A percentile compares a stretch with the other conserved stretches of the same genome.
Evolutionary conservation across 257 asterid genomes (phyloP).

Genomic region (Coffea eugenioides): DNA sequence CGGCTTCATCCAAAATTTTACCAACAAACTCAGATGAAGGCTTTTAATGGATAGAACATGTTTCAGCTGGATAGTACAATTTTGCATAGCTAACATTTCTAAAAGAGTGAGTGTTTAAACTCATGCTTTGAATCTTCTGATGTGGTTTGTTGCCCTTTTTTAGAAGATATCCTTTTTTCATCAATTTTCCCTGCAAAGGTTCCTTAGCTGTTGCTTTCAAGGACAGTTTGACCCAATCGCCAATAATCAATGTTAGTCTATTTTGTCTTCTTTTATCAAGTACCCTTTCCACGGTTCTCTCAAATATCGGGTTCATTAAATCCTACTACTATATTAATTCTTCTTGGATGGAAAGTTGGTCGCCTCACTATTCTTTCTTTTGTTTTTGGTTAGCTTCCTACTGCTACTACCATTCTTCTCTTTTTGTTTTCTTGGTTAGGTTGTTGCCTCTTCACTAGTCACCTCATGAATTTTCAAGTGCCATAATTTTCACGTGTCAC

Average conservation of each 20-base stretch:
- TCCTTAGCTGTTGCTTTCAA: conserved; percentile 57
- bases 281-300: conserved; percentile 3
- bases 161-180: conserved; percentile 39
- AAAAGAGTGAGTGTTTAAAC: conserved; percentile 20
- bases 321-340: not conserved
- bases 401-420: not conserved
- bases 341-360: conserved; percentile 8
- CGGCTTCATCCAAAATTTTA: not conserved
- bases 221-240: conserved; percentile 48
- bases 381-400: not conserved
- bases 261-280: conserved; percentile 45
- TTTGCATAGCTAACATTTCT: not conserved
- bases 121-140: conserved; percentile 2
- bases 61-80: conserved; percentile 4
- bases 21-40: not conserved
- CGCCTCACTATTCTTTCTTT: not conserved
- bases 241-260: conserved; percentile 29
- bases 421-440: too few species aligned
- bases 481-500: not conserved
- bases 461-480: conserved; percentile 9
- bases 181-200: conserved; percentile 33
- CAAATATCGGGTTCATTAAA: conserved; percentile 19
- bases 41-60: not conserved
- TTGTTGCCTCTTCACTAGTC: not conserved
- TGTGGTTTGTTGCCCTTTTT: conserved; percentile 40